Evolutionary conservation across 2,329 filamentous ascomycete species (phyloP).

Genomic region (Bimuria novae-zelandiae): DNA sequence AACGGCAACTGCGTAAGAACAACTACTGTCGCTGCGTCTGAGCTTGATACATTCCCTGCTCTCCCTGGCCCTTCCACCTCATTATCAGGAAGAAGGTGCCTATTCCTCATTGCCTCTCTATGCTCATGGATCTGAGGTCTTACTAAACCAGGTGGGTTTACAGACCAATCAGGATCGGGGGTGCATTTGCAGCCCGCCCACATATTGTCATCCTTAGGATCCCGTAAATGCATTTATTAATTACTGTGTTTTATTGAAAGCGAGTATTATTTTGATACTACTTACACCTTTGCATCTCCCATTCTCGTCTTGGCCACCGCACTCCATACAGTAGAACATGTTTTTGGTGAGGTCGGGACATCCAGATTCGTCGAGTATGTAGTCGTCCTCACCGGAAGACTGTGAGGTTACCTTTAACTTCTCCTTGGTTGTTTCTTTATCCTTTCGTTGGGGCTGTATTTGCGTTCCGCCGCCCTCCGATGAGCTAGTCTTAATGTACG

Average conservation of each 20-base stretch:
- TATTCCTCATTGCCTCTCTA: not conserved
- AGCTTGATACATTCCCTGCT: constrained; percentile 1
- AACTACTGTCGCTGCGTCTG: constrained; percentile 7
- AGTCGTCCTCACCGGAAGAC: constrained; percentile 5
- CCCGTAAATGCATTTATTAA: not conserved
- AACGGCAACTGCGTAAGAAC: not conserved
- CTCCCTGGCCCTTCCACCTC: not conserved
- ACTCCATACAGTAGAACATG: not conserved
- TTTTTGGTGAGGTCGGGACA: constrained; percentile 8
- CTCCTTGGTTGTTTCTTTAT: not conserved
- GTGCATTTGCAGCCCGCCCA: constrained; percentile 1
- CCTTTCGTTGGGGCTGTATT: constrained; percentile 1
- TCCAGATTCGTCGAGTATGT: constrained; percentile 3
- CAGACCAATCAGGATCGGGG: constrained; percentile 2
- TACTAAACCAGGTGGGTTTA: not conserved
- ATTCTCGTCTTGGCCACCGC: constrained; percentile 6
- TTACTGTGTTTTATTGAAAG: constrained; percentile 1
- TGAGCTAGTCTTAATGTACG: constrained; percentile 1
- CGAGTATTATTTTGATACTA: constrained; percentile 3
- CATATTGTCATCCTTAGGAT: not conserved
- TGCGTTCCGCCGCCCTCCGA: constrained; percentile 1
- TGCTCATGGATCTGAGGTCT: not conserved
- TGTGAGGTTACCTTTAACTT: not conserved
- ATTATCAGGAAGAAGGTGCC: not conserved
- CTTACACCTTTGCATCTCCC: constrained; percentile 8